phyloP scores from a whole-genome alignment of 768 basidiomycete genomes.

The Lactarius akahatsu region DNA sequence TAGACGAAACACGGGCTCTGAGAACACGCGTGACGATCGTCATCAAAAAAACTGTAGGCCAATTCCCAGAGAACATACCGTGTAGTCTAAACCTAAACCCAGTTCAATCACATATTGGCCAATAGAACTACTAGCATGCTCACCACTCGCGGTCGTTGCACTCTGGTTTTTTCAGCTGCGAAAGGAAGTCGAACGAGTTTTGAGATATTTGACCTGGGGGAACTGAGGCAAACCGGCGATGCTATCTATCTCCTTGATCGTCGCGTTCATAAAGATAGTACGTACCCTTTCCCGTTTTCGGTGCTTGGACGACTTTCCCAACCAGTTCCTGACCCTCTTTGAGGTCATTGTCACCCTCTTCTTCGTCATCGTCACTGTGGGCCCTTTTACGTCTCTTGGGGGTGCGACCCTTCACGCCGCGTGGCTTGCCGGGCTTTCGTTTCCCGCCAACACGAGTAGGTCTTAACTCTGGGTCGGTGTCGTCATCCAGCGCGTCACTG shows the following conservation, averaged over 20 bases:
- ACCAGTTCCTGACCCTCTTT: constrained; percentile 69
- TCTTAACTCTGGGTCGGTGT: constrained; percentile 28
- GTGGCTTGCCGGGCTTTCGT: constrained; percentile 32
- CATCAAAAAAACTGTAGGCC: not conserved
- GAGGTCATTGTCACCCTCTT: constrained; percentile 43
- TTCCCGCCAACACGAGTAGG: constrained; percentile 27
- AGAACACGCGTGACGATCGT: not conserved
- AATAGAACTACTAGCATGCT: constrained; percentile 22
- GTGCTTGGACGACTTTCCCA: constrained; percentile 76
- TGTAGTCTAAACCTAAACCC: constrained; percentile 74
- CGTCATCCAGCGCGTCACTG: constrained; percentile 41
- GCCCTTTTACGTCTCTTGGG: constrained; percentile 33
- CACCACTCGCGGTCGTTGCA: constrained; percentile 87
- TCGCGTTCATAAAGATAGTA: constrained; percentile 13
- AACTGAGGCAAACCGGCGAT: constrained; percentile 43
- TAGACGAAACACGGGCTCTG: constrained; percentile 75
- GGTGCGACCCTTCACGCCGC: constrained; percentile 22
- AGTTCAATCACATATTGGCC: not conserved
- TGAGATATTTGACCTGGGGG: constrained; percentile 83
- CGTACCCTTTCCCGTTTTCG: constrained; percentile 76
- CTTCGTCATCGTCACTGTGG: constrained; percentile 42
- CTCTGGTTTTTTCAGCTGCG: constrained; percentile 64
- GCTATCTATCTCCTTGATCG: not conserved
- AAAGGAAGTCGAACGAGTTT: constrained; percentile 80
- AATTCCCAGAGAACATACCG: constrained; percentile 41